Percentiles rank a stretch among this genome's conserved stretches.
Conservation (phyloP, 805 yeast species). For the Yarrowia divulgata region DNA sequence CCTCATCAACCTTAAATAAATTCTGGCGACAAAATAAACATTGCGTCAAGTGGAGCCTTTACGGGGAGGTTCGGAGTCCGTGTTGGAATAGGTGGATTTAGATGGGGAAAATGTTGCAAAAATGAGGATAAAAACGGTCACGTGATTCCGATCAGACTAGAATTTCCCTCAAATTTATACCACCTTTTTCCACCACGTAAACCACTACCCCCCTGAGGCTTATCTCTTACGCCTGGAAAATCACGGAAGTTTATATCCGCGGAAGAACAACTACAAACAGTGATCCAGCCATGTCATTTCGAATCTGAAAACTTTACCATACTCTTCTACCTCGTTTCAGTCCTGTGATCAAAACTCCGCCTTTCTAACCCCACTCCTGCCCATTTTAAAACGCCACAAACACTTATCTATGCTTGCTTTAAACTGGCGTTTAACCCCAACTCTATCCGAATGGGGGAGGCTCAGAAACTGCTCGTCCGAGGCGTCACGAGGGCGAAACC, state of each 20-base stretch:
- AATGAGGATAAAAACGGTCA: not conserved
- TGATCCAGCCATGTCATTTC: not conserved
- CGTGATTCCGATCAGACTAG: too few relatives aligned
- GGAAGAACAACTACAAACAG: not conserved
- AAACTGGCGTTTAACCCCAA: not conserved
- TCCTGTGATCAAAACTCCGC: too few relatives aligned
- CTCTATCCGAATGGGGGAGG: not conserved
- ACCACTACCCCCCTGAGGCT: not conserved
- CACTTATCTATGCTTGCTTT: constrained; percentile 22
- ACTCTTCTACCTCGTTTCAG: too few relatives aligned
- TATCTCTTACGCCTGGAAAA: constrained; percentile 4
- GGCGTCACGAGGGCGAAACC: not conserved
- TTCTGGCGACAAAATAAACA: constrained; percentile 14
- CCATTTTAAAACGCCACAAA: not conserved
- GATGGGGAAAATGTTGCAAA: not conserved
- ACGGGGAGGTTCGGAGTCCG: not conserved
- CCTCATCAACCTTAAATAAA: constrained; percentile 30
- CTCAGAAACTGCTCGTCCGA: not conserved
- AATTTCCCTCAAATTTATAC: not conserved
- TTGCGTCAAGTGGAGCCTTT: not conserved
- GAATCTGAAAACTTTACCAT: not conserved
- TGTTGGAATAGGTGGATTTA: not conserved
- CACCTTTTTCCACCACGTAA: not conserved
- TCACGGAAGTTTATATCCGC: not conserved
- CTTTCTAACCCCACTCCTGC: not conserved